These are phyloP conservation scores for Hypoxylon subgilvum DNA, from an alignment of 495 filamentous ascomycete species.

Conservation along the genomic window DNA sequence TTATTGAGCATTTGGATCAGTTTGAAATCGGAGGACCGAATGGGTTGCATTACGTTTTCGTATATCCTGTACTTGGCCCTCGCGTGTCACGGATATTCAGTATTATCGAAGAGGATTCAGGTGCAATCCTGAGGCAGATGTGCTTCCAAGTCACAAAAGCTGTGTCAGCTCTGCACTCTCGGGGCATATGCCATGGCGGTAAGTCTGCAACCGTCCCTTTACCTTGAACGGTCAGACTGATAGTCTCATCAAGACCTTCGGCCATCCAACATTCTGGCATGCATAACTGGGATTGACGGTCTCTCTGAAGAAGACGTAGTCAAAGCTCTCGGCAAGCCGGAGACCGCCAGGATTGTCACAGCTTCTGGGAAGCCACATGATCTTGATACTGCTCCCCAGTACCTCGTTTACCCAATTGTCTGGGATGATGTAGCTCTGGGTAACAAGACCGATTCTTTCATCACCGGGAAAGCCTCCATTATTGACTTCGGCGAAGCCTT, in stretches of 20 bases:
- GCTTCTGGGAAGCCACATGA: conserved; percentile 10
- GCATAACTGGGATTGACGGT: conserved; percentile 22
- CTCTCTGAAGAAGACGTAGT: conserved; percentile 34
- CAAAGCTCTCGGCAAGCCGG: conserved; percentile 31
- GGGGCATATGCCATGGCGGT: conserved; percentile 44
- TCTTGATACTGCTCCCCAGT: conserved; percentile 31
- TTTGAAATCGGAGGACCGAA: conserved; percentile 46
- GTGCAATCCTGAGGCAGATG: conserved; percentile 10
- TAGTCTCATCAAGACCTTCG: conserved; percentile 35
- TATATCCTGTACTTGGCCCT: conserved; percentile 43
- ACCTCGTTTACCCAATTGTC: conserved; percentile 36
- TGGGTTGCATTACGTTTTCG: conserved; percentile 44
- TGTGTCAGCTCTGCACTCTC: conserved; percentile 39
- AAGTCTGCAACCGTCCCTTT: conserved; percentile 7
- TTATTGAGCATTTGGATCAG: conserved; percentile 30
- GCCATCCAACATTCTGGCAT: conserved; percentile 40
- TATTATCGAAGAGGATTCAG: conserved; percentile 8
- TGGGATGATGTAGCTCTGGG: conserved; percentile 6
- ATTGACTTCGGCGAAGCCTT: conserved; percentile 46
- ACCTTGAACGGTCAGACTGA: background rate
- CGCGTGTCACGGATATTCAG: conserved; percentile 29
- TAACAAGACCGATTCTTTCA: conserved; percentile 8
- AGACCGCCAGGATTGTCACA: too few relatives aligned
- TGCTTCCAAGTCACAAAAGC: conserved; percentile 35
- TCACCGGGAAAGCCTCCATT: conserved; percentile 29